phyloP scores from a whole-genome alignment of 768 basidiomycete genomes.

The Psilocybe subaeruginosa region DNA sequence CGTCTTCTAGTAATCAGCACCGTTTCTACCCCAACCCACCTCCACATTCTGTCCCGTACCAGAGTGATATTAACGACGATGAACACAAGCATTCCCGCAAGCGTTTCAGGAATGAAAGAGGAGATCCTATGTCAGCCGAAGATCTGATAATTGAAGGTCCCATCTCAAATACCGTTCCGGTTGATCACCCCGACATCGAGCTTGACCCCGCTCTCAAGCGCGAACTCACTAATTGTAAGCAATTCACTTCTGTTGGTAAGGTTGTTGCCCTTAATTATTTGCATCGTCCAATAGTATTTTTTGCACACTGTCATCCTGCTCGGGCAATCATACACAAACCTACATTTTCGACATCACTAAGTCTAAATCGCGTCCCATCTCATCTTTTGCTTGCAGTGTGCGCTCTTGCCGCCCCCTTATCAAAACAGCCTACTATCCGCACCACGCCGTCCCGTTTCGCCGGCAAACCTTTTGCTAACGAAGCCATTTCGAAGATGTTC shows the following conservation, averaged over 20 bases:
- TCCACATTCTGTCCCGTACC: conserved; percentile 17
- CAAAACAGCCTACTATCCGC: conserved; percentile 64
- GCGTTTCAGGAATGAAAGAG: conserved; percentile 49
- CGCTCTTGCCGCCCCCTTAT: conserved; percentile 78
- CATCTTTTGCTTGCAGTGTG: conserved; percentile 77
- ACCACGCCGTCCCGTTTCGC: conserved; percentile 58
- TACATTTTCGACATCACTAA: conserved; percentile 68
- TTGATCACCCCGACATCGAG: conserved; percentile 47
- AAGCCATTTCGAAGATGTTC: conserved; percentile 71
- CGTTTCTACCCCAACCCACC: conserved; percentile 26
- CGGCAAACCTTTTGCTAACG: conserved; percentile 59
- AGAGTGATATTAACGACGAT: conserved; percentile 41
- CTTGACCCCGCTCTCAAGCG: conserved; percentile 67
- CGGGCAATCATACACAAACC: conserved; percentile 80
- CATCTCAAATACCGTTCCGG: conserved; percentile 31
- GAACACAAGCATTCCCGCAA: conserved; percentile 45
- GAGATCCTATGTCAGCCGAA: conserved; percentile 38
- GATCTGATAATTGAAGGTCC: conserved; percentile 45
- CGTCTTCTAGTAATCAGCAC: conserved; percentile 31
- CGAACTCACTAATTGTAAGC: conserved; percentile 75
- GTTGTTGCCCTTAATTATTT: conserved; percentile 15
- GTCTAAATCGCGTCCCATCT: conserved; percentile 66
- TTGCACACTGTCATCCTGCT: conserved; percentile 80
- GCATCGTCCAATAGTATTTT: conserved; percentile 59
- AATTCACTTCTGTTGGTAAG: conserved; percentile 14